These are phyloP conservation scores for Naganishia vaughanmartiniae DNA, from an alignment of 768 basidiomycete species.

Conservation along the genomic window DNA sequence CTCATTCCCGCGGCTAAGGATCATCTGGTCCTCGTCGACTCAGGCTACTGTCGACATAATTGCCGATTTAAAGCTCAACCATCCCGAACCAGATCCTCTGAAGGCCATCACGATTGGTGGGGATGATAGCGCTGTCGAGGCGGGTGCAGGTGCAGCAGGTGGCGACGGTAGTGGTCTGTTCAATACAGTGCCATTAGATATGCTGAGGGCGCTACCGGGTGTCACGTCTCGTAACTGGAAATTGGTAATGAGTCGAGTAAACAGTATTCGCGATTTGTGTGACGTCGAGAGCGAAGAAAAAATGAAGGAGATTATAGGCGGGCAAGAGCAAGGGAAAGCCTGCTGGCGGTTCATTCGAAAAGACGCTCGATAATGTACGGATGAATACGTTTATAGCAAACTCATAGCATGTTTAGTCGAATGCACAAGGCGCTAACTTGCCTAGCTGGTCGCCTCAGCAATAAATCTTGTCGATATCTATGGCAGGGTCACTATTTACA, in stretches of 20 bases:
- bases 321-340: constrained; percentile 68
- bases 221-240: constrained; percentile 78
- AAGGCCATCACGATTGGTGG: constrained; percentile 77
- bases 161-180: constrained; percentile 39
- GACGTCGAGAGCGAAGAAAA: constrained; percentile 58
- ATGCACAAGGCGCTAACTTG: too few relatives aligned
- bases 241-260: constrained; percentile 77
- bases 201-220: constrained; percentile 77
- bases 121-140: constrained; percentile 59
- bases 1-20: constrained; percentile 82
- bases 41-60: constrained; percentile 89
- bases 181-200: constrained; percentile 67
- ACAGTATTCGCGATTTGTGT: constrained; percentile 72
- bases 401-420: too few relatives aligned
- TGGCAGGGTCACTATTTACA: too few relatives aligned
- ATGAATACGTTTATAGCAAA: too few relatives aligned
- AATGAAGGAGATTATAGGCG: constrained; percentile 73
- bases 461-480: too few relatives aligned
- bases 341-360: constrained; percentile 85
- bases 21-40: constrained; percentile 97
- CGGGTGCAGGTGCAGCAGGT: constrained; percentile 25
- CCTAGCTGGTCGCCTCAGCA: too few relatives aligned
- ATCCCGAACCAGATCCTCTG: constrained; percentile 73
- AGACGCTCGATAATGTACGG: constrained; percentile 52
- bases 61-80: constrained; percentile 78